Evolutionary conservation across 2,329 filamentous ascomycete genomes (phyloP).

Genomic region (Ascosphaera apis): DNA sequence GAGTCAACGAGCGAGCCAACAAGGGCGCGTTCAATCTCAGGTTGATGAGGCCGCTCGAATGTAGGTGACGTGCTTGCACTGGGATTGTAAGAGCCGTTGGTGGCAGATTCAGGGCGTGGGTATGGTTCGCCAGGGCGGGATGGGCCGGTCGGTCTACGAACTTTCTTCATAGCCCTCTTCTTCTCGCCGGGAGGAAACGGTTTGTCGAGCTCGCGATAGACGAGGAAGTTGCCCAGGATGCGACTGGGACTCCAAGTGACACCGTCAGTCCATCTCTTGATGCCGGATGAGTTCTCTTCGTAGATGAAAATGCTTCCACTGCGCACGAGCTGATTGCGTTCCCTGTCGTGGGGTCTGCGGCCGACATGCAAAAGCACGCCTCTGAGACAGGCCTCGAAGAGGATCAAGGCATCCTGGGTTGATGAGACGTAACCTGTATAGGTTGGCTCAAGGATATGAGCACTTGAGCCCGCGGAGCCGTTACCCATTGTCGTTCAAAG

Average conservation of each 20-base stretch:
- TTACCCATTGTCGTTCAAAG: too few species aligned
- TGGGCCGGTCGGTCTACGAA: slow-evolving; percentile 19
- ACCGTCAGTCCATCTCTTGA: slow-evolving; percentile 87
- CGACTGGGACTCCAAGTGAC: slow-evolving; percentile 77
- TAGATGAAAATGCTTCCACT: slow-evolving; percentile 83
- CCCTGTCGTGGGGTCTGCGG: slow-evolving; percentile 66
- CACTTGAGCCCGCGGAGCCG: slow-evolving; percentile 19
- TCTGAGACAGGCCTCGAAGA: slow-evolving; percentile 57
- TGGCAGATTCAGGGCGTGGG: slow-evolving; percentile 17
- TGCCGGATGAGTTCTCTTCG: slow-evolving; percentile 71
- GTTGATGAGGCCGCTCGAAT: slow-evolving; percentile 17
- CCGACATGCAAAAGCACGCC: slow-evolving; percentile 53
- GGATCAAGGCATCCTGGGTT: slow-evolving; percentile 51
- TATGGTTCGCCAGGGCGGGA: slow-evolving; percentile 31
- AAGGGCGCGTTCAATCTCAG: slow-evolving; percentile 32
- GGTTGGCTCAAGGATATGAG: slow-evolving; percentile 39
- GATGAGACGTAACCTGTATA: slow-evolving; percentile 44
- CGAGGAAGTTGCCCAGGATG: slow-evolving; percentile 62
- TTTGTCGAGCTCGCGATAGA: slow-evolving; percentile 62
- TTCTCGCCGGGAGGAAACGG: slow-evolving; percentile 65
- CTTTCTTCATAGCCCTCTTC: slow-evolving; percentile 59
- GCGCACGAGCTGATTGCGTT: slow-evolving; percentile 51
- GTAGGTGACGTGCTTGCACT: not conserved
- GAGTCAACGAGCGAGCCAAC: slow-evolving; percentile 75
- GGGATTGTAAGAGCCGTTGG: slow-evolving; percentile 10